Percentiles rank a stretch among this genome's conserved stretches.
Evolutionary conservation across 257 asterid genomes (phyloP).

Genomic region (Rauvolfia tetraphylla): DNA sequence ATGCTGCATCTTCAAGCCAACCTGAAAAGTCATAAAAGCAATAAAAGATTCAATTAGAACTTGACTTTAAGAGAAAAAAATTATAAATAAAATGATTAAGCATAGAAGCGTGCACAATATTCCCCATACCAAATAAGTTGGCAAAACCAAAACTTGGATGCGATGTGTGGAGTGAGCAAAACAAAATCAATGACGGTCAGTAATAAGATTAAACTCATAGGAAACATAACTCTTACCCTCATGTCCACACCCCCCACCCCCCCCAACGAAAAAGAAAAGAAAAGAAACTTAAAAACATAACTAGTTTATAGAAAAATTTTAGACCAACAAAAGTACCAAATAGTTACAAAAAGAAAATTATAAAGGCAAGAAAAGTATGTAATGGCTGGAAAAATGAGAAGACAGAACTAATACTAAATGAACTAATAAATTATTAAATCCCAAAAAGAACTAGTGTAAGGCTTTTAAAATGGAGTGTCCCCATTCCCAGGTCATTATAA

Average conservation of each 20-base stretch:
- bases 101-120: not conserved
- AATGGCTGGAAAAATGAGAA: not conserved
- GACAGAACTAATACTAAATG: no score
- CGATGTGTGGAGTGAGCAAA: not conserved
- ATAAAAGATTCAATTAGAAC: not conserved
- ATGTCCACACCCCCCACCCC: no score
- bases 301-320: not conserved
- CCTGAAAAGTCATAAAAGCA: conserved; percentile 35
- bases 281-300: not conserved
- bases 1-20: conserved; percentile 98
- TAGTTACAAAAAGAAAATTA: no score
- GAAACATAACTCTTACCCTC: not conserved
- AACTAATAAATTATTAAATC: not conserved
- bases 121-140: not conserved
- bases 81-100: not conserved
- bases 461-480: not conserved
- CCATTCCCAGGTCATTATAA: not conserved
- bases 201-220: not conserved
- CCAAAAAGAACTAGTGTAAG: not conserved
- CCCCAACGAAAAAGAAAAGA: not conserved
- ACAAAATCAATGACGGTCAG: not conserved
- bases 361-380: not conserved
- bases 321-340: not conserved
- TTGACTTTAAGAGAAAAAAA: not conserved
- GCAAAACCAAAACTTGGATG: not conserved